A percentile compares a stretch with the other conserved stretches of the same genome.
These are phyloP conservation scores for Yamagishiella unicocca DNA, from an alignment of 139 green algal genomes.

Conservation along the genomic window DNA sequence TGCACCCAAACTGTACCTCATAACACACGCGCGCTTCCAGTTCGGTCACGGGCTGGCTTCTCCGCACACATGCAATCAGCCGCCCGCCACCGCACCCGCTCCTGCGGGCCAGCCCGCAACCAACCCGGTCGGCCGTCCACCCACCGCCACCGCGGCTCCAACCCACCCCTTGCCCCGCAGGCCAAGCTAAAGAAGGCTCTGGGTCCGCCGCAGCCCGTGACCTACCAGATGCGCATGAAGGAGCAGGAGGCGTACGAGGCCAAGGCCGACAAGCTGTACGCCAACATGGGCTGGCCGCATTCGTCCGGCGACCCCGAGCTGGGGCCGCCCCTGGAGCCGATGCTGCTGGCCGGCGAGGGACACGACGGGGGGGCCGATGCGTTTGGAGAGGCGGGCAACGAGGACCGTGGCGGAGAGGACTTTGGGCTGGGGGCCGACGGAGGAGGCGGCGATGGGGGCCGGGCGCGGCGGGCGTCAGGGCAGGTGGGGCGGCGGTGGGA, in stretches of 20 bases:
- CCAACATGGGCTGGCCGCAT: slow-evolving; percentile 25
- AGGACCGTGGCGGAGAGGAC: neutral
- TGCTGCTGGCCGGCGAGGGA: neutral
- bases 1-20: no score
- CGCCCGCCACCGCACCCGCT: no score
- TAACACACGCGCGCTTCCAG: no score
- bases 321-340: slow-evolving; percentile 1
- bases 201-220: slow-evolving; percentile 20
- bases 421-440: neutral
- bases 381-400: no score
- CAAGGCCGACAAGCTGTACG: slow-evolving; percentile 27
- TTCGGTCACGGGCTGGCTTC: no score
- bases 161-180: neutral
- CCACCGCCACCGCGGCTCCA: no score
- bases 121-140: no score
- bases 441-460: neutral
- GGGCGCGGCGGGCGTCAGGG: neutral
- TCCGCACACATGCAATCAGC: no score
- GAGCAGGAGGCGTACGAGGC: slow-evolving; percentile 4
- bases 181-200: slow-evolving; percentile 35
- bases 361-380: no score
- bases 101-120: no score
- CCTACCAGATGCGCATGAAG: slow-evolving; percentile 26
- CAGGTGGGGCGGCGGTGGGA: neutral
- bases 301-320: slow-evolving; percentile 16